Conservation (phyloP, 192 early-diverging fungal genomes). For the Linnemannia exigua region DNA sequence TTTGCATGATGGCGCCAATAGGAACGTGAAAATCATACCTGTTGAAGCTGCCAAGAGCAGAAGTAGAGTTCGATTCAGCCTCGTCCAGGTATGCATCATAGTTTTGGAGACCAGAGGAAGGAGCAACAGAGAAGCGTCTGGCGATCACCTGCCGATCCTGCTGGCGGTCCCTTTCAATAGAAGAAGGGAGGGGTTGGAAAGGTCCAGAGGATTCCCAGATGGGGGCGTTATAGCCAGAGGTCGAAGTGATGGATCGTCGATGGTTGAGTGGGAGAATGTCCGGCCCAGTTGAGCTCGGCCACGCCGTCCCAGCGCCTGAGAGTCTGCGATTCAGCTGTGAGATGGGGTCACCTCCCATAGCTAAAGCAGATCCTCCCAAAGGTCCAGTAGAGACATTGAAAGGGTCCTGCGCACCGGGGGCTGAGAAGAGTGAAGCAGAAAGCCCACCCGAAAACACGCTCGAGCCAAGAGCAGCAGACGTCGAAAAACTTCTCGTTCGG, state of each 20-base stretch:
- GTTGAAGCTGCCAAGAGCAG: neutral
- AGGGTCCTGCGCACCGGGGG: constrained; percentile 6
- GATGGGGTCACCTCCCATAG: neutral
- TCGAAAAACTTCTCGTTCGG: constrained; percentile 45
- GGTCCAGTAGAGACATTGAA: constrained; percentile 7
- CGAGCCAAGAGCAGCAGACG: constrained; percentile 35
- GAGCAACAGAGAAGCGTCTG: constrained; percentile 40
- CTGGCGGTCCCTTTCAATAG: constrained; percentile 19
- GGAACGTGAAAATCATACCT: constrained; percentile 43
- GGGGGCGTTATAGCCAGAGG: constrained; percentile 14
- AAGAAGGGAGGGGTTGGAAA: constrained; percentile 18
- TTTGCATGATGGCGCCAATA: too few species aligned
- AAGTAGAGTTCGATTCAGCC: constrained; percentile 13
- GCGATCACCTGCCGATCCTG: constrained; percentile 25
- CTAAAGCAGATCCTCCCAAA: neutral
- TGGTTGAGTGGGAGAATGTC: constrained; percentile 12
- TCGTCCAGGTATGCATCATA: constrained; percentile 50
- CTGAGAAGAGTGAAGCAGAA: constrained; percentile 9
- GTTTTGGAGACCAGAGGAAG: constrained; percentile 39
- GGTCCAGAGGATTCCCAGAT: constrained; percentile 43
- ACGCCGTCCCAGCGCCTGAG: constrained; percentile 26
- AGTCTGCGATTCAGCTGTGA: constrained; percentile 13
- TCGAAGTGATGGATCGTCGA: constrained; percentile 42
- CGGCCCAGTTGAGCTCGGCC: constrained; percentile 8
- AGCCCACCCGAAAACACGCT: constrained; percentile 14